phyloP scores from a whole-genome alignment of 2,329 filamentous ascomycete genomes.

The Fusarium concolor region DNA sequence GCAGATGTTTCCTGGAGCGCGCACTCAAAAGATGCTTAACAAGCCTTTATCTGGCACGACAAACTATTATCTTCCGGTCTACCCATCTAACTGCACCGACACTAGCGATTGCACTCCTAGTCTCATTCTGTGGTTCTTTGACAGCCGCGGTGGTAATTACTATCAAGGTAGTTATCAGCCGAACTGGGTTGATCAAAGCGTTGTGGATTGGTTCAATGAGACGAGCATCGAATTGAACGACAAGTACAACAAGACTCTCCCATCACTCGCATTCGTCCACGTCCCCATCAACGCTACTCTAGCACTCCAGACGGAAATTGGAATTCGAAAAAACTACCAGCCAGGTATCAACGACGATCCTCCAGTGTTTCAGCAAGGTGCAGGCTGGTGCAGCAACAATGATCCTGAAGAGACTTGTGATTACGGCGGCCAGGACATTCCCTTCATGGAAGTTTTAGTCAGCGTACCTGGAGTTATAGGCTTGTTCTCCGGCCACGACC shows the following conservation, averaged over 20 bases:
- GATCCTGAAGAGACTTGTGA: conserved; percentile 50
- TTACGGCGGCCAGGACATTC: conserved; percentile 64
- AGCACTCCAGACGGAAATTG: conserved; percentile 52
- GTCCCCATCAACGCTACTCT: conserved; percentile 59
- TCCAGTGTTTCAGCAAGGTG: conserved; percentile 56
- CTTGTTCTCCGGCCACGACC: conserved; percentile 75
- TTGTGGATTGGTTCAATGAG: conserved; percentile 59
- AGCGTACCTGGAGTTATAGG: conserved; percentile 66
- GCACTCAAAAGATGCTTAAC: conserved; percentile 56
- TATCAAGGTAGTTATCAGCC: conserved; percentile 54
- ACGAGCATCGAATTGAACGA: conserved; percentile 42
- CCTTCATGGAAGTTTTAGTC: conserved; percentile 72
- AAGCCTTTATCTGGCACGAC: conserved; percentile 54
- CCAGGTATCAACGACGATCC: conserved; percentile 61
- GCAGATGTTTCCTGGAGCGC: conserved; percentile 52
- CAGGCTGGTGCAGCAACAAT: conserved; percentile 59
- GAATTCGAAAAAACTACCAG: conserved; percentile 52
- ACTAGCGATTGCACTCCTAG: conserved; percentile 51
- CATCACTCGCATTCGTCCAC: conserved; percentile 62
- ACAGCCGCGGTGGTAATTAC: conserved; percentile 68
- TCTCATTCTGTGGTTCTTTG: conserved; percentile 78
- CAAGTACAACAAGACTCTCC: conserved; percentile 52
- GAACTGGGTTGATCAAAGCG: conserved; percentile 59
- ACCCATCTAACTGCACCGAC: conserved; percentile 50
- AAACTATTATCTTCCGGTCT: conserved; percentile 62